A percentile compares a stretch with the other conserved stretches of the same genome.
Conservation (phyloP, 257 asterid species). For the Solanum commersonii region DNA sequence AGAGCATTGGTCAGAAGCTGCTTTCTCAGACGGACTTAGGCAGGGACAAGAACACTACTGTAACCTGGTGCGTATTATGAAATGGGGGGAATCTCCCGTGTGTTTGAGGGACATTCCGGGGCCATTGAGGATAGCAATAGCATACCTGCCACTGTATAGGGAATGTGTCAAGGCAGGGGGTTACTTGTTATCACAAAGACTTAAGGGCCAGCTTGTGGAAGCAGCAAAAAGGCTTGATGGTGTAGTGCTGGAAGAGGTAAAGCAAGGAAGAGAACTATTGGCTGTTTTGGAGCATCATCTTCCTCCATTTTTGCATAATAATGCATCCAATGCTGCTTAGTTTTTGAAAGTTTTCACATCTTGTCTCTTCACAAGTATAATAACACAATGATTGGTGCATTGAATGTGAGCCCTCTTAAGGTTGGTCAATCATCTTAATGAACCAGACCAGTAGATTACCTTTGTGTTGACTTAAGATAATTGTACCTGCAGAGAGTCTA, state of each 20-base stretch:
- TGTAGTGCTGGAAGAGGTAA: constrained; percentile 42
- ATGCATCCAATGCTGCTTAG: constrained; percentile 26
- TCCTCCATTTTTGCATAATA: constrained; percentile 59
- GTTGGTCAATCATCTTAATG: background rate
- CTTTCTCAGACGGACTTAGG: constrained; percentile 48
- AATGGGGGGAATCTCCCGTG: constrained; percentile 64
- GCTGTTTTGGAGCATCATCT: constrained; percentile 78
- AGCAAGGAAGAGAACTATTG: constrained; percentile 55
- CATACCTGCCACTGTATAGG: constrained; percentile 88
- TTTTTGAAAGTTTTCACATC: background rate
- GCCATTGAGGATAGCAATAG: constrained; percentile 75
- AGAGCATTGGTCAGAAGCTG: constrained; percentile 84
- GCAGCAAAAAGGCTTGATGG: constrained; percentile 68
- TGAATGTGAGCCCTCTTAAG: background rate
- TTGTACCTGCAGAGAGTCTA: background rate
- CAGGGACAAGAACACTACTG: constrained; percentile 55
- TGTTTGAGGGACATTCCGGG: constrained; percentile 71
- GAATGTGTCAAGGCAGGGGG: constrained; percentile 80
- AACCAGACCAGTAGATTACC: background rate
- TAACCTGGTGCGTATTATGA: constrained; percentile 49
- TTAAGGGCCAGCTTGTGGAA: constrained; percentile 73
- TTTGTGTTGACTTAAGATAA: background rate
- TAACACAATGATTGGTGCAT: background rate
- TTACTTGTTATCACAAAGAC: constrained; percentile 62
- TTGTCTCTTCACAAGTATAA: background rate